Evolutionary conservation across 352 stramenopile genomes (phyloP), one percentile per base, ranked within the genome.

Genomic region (Pythium monospermum): DNA sequence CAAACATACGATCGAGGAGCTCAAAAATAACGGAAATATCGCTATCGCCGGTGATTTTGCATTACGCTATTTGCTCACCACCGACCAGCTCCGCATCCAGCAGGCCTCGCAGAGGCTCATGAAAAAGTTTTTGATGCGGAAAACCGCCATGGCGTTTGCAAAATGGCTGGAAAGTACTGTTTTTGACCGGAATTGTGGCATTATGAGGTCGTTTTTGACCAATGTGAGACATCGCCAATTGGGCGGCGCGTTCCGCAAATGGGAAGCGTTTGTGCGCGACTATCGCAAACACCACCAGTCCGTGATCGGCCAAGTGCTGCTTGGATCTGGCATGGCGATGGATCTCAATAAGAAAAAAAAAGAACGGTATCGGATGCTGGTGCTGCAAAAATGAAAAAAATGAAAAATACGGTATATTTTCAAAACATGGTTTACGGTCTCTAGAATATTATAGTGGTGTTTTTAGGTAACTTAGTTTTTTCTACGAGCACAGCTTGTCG

Each of bases 321-420:
- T 83, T 15, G 73, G 73, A 2, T 72, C 69, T 12, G 76, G 76
- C 1, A 54, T 87, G 35, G 73, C 68, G 12, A 64, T 87, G 4
- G 72, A 87, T 42, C 56, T 87, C 11, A 69, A 73, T 43, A 87
- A 83, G 64, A 76, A 73, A 36, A 79, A 73, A 44, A 71, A 66
- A 39, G 65, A 85, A 52, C 71, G 74, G 6, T 87, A 87, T 26
- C 65, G 72, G 30, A 84, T 84, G 65, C 68, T 85, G 3, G 76
- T 83, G 31, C 43, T 85, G 44, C 76, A 87, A 39, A 87, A 87
- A 40, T 87, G 57, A 64, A 6, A 6, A 42, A n/a, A n/a, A n/a
- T n/a, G n/a, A n/a, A n/a, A n/a, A n/a, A n/a, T n/a, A n/a, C n/a
- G n/a, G n/a, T n/a, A n/a, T n/a, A n/a, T n/a, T n/a, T n/a, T n/a